phyloP scores from a whole-genome alignment of 2,329 filamentous ascomycete genomes.

The Xylaria sp. region DNA sequence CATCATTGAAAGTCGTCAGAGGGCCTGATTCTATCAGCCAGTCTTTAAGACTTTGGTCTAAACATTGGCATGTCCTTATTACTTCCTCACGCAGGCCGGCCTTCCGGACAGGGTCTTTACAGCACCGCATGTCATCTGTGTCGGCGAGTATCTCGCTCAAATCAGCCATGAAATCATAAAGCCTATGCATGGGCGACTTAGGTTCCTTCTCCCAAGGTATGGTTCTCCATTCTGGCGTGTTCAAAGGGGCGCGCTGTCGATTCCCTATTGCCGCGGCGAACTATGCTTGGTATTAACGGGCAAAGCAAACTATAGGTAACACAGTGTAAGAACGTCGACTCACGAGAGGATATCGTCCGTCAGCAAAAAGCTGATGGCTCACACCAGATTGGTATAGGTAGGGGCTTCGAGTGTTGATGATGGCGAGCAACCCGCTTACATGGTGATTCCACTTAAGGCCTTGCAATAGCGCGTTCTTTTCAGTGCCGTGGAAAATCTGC shows the following conservation, averaged over 20 bases:
- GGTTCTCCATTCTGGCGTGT: conserved; percentile 49
- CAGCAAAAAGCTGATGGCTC: conserved; percentile 35
- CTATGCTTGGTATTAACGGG: conserved; percentile 14
- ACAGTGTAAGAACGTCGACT: background rate
- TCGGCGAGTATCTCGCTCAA: conserved; percentile 50
- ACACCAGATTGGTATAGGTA: conserved; percentile 32
- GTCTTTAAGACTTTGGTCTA: conserved; percentile 30
- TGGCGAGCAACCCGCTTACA: conserved; percentile 32
- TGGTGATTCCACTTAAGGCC: conserved; percentile 35
- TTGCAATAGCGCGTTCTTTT: conserved; percentile 26
- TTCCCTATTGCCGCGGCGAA: conserved; percentile 36
- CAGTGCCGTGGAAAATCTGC: conserved; percentile 35
- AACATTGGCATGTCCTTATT: conserved; percentile 14
- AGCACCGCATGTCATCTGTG: conserved; percentile 44
- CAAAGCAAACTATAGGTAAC: background rate
- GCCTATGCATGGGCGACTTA: conserved; percentile 48
- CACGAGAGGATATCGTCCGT: conserved; percentile 34
- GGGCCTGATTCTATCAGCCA: conserved; percentile 31
- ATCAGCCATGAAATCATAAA: conserved; percentile 37
- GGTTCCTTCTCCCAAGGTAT: conserved; percentile 48
- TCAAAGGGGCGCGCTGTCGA: conserved; percentile 44
- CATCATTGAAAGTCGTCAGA: conserved; percentile 30
- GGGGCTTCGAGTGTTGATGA: conserved; percentile 33
- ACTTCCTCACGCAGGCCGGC: conserved; percentile 3
- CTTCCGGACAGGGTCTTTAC: conserved; percentile 17